Conservation (phyloP, 345 rosid genomes). For the Lagerstroemia speciosa region DNA sequence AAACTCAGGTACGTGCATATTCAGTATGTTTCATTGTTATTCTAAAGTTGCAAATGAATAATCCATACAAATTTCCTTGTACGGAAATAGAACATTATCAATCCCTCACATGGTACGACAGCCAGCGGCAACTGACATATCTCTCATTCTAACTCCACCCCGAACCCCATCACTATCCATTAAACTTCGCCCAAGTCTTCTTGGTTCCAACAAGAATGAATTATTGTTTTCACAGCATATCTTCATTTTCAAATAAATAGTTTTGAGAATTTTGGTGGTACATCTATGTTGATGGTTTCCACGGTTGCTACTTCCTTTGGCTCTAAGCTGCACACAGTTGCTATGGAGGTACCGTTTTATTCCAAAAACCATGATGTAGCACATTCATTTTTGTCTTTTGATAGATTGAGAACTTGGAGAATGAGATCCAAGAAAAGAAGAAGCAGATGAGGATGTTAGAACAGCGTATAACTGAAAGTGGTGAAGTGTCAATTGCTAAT, state of each 20-base stretch:
- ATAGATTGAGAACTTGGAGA: slow-evolving; percentile 77
- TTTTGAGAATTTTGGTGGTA: not conserved
- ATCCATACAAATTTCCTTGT: not conserved
- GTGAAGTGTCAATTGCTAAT: slow-evolving; percentile 89
- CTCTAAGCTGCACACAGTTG: not conserved
- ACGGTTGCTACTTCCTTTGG: not conserved
- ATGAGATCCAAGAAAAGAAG: slow-evolving; percentile 81
- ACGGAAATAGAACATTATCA: not conserved
- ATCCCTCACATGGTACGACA: not conserved
- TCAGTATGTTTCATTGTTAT: not conserved
- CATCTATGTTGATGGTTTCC: not conserved
- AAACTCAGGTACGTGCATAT: slow-evolving; percentile 45
- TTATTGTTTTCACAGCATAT: not conserved
- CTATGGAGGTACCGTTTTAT: not conserved
- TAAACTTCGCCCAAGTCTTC: not conserved
- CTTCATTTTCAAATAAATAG: not conserved
- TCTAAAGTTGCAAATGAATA: not conserved
- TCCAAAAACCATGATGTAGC: not conserved
- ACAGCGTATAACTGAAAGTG: slow-evolving; percentile 79
- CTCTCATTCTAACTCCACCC: not conserved
- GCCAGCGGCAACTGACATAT: not conserved
- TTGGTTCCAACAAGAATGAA: not conserved
- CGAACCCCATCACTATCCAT: not conserved
- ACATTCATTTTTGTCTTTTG: not conserved
- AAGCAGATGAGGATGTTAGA: slow-evolving; percentile 83